Evolutionary conservation across 2,329 filamentous ascomycete genomes (phyloP).

Genomic region (Ambrosiella beaveri): DNA sequence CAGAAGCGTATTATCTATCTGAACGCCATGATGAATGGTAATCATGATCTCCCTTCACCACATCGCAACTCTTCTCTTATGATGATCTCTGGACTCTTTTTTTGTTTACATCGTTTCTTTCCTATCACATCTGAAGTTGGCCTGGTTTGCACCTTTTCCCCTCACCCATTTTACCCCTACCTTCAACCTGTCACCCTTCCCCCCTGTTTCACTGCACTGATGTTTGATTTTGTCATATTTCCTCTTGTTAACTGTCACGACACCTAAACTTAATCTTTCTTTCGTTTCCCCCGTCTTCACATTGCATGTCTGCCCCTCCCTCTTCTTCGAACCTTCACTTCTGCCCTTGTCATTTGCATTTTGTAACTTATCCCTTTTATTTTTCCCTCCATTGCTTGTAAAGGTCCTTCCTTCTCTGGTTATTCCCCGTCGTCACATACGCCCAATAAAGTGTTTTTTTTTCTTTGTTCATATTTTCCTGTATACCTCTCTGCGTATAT

Average conservation of each 20-base stretch:
- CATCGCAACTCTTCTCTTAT: not conserved
- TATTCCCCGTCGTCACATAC: not conserved
- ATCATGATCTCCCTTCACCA: not conserved
- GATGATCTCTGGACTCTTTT: not conserved
- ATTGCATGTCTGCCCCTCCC: not conserved
- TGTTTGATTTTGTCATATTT: constrained; percentile 1
- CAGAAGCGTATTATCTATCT: not conserved
- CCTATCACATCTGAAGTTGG: not conserved
- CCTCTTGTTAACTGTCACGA: not conserved
- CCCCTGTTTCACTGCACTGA: not conserved
- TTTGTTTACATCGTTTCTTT: not conserved
- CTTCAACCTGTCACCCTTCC: not conserved
- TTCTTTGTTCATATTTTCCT: not conserved
- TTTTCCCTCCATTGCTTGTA: not conserved
- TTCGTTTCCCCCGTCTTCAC: not conserved
- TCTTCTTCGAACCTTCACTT: not conserved
- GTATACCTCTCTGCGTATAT: not conserved
- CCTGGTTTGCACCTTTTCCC: not conserved
- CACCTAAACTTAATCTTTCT: constrained; percentile 1
- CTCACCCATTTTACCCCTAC: not conserved
- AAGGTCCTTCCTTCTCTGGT: not conserved
- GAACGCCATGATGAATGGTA: not conserved
- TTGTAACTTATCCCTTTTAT: constrained; percentile 1
- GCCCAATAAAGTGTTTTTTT: not conserved
- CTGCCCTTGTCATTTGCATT: constrained; percentile 6